Percentiles rank a stretch among this genome's conserved stretches.
phyloP scores from a whole-genome alignment of 495 filamentous ascomycete species.

The Podospora australis region DNA sequence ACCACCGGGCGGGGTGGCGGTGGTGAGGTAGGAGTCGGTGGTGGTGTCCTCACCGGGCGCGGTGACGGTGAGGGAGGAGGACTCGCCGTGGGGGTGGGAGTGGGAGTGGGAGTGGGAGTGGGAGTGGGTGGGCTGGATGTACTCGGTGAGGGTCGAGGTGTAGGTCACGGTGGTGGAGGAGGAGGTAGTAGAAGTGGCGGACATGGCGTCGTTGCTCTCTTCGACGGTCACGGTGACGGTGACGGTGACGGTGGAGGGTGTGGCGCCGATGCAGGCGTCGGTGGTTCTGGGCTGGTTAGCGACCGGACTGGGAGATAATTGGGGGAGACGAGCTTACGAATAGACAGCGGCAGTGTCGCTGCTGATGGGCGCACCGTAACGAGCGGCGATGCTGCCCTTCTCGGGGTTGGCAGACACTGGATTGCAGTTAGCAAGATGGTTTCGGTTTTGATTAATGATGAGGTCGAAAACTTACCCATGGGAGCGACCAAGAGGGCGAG shows the following conservation, averaged over 20 bases:
- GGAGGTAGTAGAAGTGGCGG: background rate
- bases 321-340: too few species aligned
- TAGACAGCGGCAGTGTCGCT: too few species aligned
- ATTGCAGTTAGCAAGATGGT: too few species aligned
- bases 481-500: background rate
- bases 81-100: background rate
- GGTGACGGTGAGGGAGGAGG: background rate
- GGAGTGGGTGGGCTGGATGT: background rate
- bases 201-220: background rate
- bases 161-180: background rate
- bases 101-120: background rate
- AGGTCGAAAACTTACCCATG: background rate
- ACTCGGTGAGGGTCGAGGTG: background rate
- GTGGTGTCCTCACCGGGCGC: background rate
- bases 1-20: background rate
- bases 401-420: too few species aligned
- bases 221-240: conserved; percentile 5
- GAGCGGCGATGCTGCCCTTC: too few species aligned
- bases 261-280: background rate
- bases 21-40: background rate
- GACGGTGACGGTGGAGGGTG: conserved; percentile 3
- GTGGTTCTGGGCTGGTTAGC: background rate
- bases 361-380: too few species aligned
- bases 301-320: background rate
- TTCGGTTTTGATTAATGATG: too few species aligned